phyloP scores from a whole-genome alignment of 805 yeast species.

The Teunomyces atbi region DNA sequence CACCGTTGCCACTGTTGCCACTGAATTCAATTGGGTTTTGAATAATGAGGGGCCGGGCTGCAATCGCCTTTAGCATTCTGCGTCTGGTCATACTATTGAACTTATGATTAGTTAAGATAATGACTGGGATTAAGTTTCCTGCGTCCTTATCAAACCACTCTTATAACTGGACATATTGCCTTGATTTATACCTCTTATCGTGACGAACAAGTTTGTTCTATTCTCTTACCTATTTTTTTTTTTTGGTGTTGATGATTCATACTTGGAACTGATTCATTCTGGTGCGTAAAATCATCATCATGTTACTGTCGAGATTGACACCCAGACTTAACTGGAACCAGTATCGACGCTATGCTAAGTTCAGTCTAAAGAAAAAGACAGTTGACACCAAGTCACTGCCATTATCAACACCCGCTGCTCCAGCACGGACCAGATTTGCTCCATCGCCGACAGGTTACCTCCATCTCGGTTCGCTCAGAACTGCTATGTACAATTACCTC shows the following conservation, averaged over 20 bases:
- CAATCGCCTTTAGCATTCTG: too few species aligned
- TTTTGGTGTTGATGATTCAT: background rate
- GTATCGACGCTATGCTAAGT: slow-evolving; percentile 5
- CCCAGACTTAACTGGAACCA: background rate
- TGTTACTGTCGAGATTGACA: background rate
- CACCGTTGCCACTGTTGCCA: background rate
- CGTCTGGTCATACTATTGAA: too few species aligned
- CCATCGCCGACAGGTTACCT: slow-evolving; percentile 97
- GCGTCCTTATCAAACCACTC: too few species aligned
- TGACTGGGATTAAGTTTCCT: too few species aligned
- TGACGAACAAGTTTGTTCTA: too few species aligned
- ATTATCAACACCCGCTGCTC: slow-evolving; percentile 35
- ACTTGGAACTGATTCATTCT: background rate
- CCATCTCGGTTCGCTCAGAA: slow-evolving; percentile 91
- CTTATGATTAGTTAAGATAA: too few species aligned
- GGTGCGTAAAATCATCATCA: background rate
- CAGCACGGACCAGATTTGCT: slow-evolving; percentile 89
- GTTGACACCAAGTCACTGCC: slow-evolving; percentile 21
- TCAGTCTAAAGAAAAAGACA: slow-evolving; percentile 7
- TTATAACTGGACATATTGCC: too few species aligned
- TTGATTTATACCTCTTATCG: too few species aligned
- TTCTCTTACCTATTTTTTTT: too few species aligned
- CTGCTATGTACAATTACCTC: slow-evolving; percentile 87
- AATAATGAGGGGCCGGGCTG: too few species aligned
- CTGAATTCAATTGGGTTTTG: background rate